phyloP scores from a whole-genome alignment of 352 stramenopile genomes.

The Phytophthora pini region DNA sequence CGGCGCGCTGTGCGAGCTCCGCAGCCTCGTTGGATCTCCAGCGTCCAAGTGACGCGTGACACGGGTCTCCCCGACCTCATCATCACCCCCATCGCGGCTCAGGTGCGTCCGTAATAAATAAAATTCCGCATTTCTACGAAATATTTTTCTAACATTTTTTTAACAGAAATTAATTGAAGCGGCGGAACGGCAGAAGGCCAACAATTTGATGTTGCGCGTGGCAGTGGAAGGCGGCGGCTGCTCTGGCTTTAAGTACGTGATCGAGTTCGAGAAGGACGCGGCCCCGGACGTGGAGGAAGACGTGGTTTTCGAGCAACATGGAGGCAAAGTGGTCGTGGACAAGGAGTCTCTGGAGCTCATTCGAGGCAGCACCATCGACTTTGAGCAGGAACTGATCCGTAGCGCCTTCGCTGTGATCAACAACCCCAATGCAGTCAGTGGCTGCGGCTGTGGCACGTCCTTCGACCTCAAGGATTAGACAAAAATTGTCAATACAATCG shows the following conservation, averaged over 20 bases:
- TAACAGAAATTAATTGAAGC: constrained; percentile 65
- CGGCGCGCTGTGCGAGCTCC: constrained; percentile 18
- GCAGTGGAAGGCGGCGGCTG: constrained; percentile 93
- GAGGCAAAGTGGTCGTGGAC: constrained; percentile 91
- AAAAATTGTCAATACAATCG: constrained; percentile 5
- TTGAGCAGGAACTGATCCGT: constrained; percentile 97
- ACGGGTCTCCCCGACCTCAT: constrained; percentile 62
- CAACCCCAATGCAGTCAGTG: constrained; percentile 97
- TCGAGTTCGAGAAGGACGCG: constrained; percentile 84
- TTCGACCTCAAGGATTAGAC: constrained; percentile 96
- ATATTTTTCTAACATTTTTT: constrained; percentile 5
- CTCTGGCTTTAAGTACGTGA: constrained; percentile 94
- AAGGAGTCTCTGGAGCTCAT: constrained; percentile 95
- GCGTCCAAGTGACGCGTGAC: constrained; percentile 49
- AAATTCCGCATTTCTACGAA: neutral
- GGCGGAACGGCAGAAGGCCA: constrained; percentile 58
- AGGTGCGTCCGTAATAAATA: constrained; percentile 36
- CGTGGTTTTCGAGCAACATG: constrained; percentile 89
- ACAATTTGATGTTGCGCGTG: constrained; percentile 84
- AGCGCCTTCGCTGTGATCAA: constrained; percentile 96
- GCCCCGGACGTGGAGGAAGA: constrained; percentile 58
- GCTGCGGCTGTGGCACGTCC: constrained; percentile 97
- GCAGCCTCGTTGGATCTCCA: constrained; percentile 39
- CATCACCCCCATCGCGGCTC: constrained; percentile 69
- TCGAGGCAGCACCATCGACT: constrained; percentile 95